These are phyloP conservation scores for Suillus spraguei DNA, from an alignment of 768 basidiomycete genomes.

Conservation along the genomic window DNA sequence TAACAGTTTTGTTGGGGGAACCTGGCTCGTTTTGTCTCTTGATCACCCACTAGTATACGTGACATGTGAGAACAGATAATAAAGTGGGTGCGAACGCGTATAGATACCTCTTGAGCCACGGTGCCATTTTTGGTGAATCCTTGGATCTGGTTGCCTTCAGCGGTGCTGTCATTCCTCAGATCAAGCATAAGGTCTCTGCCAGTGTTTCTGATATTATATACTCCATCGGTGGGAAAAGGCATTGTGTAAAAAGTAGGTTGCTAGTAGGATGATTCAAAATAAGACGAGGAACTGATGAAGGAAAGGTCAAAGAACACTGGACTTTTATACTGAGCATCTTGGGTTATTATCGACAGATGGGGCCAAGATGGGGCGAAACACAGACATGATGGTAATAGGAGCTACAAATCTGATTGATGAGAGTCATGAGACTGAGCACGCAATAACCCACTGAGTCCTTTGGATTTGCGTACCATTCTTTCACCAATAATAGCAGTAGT, in stretches of 20 bases:
- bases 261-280: neutral
- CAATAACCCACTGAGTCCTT: neutral
- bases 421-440: neutral
- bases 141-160: neutral
- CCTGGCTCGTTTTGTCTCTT: constrained; percentile 1
- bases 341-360: neutral
- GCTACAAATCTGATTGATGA: neutral
- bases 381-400: neutral
- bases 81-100: neutral
- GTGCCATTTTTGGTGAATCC: neutral
- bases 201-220: neutral
- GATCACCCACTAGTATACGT: neutral
- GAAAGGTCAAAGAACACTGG: neutral
- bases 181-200: neutral
- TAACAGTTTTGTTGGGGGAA: neutral
- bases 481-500: neutral
- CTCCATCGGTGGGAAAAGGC: neutral
- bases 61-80: neutral
- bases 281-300: neutral
- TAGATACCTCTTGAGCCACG: neutral
- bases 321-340: neutral
- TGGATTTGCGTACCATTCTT: neutral
- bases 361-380: neutral
- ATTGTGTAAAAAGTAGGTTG: neutral
- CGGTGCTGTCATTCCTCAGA: neutral